Base-by-base conservation (phyloP, 257 asterid species). In the Penstemon davidsonii region DNA sequence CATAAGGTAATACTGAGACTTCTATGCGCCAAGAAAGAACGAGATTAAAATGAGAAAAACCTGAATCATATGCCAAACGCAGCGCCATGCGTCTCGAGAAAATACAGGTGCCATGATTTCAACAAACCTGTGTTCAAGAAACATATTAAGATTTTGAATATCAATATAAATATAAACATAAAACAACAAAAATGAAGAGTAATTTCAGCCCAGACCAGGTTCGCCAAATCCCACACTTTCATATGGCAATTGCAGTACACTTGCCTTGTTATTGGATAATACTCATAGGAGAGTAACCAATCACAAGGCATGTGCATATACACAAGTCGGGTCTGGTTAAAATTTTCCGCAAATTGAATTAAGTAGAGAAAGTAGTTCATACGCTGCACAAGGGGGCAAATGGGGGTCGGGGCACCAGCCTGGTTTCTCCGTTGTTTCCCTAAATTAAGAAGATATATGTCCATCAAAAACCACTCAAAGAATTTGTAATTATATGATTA, bases 41-140 rank as follows among this genome's bases (percentile, higher is more conserved):
- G 55, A 54, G 54, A 40, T 65, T 11, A 61, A 59, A 42, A 50
- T 12, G 43, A 55, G 4, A 67, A 60, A 7, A 40, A 92, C 98
- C 98, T 92, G 98, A 74, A 92, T 92, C 89, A 92, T 64, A 77
- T 92, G 84, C 98, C 97, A 92, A 53, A 88, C 92, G 46, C 98
- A 89, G 39, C 96, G 92, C 98, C 98, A 92, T 60, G 96, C 96
- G 45, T 85, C 89, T 80, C 95, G 87, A 70, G 97, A 92, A 78
- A 92, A 92, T 19, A 92, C 96, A 3, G 97, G 96, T 50, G 98
- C 96, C 98, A 89, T 89, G 77, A 92, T 89, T 84, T 92, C 98
- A 37, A 92, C 90, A 72, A 92, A 92, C 67, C 98, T 92, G 88
- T 67, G 46, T 58, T n/a, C 7, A 41, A 2, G 38, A 33, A 39